Conservation (phyloP, 2,329 filamentous ascomycete genomes). For the Neopestalotiopsis sp. region DNA sequence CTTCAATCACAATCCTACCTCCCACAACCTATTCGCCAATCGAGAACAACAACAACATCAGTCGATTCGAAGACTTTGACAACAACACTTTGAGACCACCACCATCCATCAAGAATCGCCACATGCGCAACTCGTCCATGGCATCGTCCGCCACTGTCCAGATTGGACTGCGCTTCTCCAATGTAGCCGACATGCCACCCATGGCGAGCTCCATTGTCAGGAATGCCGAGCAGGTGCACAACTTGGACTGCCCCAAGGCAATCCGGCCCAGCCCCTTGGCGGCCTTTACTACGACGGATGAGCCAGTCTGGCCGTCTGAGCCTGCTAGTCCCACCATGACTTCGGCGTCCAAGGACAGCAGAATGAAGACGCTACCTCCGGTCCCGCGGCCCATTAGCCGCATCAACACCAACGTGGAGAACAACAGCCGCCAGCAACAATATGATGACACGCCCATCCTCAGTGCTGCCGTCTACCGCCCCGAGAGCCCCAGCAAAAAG, state of each 20-base stretch:
- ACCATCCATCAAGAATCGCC: conserved; percentile 51
- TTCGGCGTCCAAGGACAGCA: conserved; percentile 29
- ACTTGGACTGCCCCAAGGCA: conserved; percentile 40
- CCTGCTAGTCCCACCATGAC: conserved; percentile 17
- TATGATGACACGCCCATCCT: conserved; percentile 45
- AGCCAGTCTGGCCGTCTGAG: conserved; percentile 28
- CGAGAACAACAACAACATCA: conserved; percentile 24
- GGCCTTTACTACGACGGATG: conserved; percentile 25
- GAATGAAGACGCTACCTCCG: conserved; percentile 32
- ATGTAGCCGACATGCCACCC: conserved; percentile 55
- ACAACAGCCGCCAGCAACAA: conserved; percentile 21
- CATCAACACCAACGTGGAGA: conserved; percentile 35
- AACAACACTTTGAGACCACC: conserved; percentile 47
- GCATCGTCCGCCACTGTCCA: conserved; percentile 73
- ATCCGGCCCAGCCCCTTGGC: conserved; percentile 40
- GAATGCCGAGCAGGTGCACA: conserved; percentile 44
- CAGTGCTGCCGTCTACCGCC: conserved; percentile 59
- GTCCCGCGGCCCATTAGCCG: conserved; percentile 29
- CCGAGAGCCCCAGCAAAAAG: conserved; percentile 45
- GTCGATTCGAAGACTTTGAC: conserved; percentile 23
- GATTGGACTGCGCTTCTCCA: conserved; percentile 73
- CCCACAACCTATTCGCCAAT: conserved; percentile 51
- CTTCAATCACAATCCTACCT: conserved; percentile 48
- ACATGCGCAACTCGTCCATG: conserved; percentile 65
- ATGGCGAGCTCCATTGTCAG: conserved; percentile 37